Base-by-base conservation (phyloP, 805 yeast species). In the Suhomyces emberorum region DNA sequence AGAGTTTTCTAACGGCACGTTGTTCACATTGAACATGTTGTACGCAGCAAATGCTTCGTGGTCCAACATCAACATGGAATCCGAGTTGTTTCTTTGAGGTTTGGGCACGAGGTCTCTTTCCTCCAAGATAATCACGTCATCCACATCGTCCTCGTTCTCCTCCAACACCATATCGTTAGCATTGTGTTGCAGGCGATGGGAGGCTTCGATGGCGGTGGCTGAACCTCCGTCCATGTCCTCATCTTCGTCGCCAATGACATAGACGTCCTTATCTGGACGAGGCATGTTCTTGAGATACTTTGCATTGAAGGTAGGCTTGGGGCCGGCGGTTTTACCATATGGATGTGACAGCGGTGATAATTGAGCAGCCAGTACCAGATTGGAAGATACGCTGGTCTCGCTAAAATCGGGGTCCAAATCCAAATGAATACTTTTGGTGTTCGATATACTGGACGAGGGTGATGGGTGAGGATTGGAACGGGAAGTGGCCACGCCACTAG, bases 1-100 rank as follows among this genome's bases (percentile, higher is more conserved):
- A 23, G 11, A n/a, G 10, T 22, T 9, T 7, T 29, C 27, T 4
- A 15, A 28, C 15, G 38, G 35, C 12, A 35, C 28, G 40, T 62
- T 61, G 40, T 65, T 64, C 14, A 66, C 71, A 39, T 65, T 67
- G 46, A 67, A 66, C 64, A 66, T 56, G 37, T 65, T 65, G 44
- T 66, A 66, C 2, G 72, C 72, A 19, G 60, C 66, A 42, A 59
- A 57, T 0, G 69, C 65, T 36, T 68, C 72, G 34, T 52, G 50
- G 40, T 64, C 70, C 30, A 56, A 43, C 15, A 63, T 51, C 28
- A 65, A 50, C 7, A 61, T 41, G 11, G 68, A 56, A 46, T 68
- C 72, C 14, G 65, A 57, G 46, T 30, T 46, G 48, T 42, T 28
- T 32, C 39, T n/a, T 34, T 29, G 17, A 22, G 35, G 29, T n/a